Percentiles rank a stretch among this genome's conserved stretches.
These are phyloP conservation scores for Wallacemonas sp. DNA, from an alignment of 208 protist genomes.

Conservation along the genomic window DNA sequence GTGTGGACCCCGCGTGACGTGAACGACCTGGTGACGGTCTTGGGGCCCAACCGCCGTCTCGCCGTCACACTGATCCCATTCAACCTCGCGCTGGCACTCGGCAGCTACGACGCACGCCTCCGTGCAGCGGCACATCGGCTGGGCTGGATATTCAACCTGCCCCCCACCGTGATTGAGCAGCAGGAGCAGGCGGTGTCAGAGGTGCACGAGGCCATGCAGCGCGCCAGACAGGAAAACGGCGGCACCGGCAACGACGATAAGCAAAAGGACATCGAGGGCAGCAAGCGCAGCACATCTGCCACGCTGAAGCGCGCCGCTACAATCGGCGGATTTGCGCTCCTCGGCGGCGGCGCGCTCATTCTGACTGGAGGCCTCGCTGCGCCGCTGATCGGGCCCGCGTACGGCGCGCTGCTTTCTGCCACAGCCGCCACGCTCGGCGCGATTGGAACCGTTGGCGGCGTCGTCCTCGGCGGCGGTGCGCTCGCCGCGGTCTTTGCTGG, in stretches of 20 bases:
- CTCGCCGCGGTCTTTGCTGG: slow-evolving; percentile 49
- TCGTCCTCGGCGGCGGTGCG: slow-evolving; percentile 50
- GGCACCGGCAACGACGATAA: slow-evolving; percentile 11
- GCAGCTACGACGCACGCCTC: slow-evolving; percentile 70
- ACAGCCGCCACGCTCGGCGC: slow-evolving; percentile 50
- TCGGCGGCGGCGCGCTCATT: slow-evolving; percentile 62
- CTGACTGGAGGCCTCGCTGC: slow-evolving; percentile 77
- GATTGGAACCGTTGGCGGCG: slow-evolving; percentile 52
- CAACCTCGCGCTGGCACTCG: slow-evolving; percentile 54
- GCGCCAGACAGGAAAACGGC: no score
- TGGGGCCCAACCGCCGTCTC: slow-evolving; percentile 49
- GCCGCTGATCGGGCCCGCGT: slow-evolving; percentile 66
- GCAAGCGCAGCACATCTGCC: slow-evolving; percentile 35
- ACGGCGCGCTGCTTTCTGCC: slow-evolving; percentile 46
- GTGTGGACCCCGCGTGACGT: slow-evolving; percentile 48
- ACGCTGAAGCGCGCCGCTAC: slow-evolving; percentile 52
- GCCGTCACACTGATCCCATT: slow-evolving; percentile 68
- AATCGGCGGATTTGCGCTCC: slow-evolving; percentile 69
- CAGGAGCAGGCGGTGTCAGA: slow-evolving; percentile 40
- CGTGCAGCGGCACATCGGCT: slow-evolving; percentile 64
- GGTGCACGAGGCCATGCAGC: slow-evolving; percentile 10
- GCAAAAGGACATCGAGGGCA: slow-evolving; percentile 29
- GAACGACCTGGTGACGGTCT: slow-evolving; percentile 29
- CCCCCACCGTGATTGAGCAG: slow-evolving; percentile 57
- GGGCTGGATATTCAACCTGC: slow-evolving; percentile 66